Conservation (phyloP, 192 early-diverging fungal genomes). For the Backusella luteola region DNA sequence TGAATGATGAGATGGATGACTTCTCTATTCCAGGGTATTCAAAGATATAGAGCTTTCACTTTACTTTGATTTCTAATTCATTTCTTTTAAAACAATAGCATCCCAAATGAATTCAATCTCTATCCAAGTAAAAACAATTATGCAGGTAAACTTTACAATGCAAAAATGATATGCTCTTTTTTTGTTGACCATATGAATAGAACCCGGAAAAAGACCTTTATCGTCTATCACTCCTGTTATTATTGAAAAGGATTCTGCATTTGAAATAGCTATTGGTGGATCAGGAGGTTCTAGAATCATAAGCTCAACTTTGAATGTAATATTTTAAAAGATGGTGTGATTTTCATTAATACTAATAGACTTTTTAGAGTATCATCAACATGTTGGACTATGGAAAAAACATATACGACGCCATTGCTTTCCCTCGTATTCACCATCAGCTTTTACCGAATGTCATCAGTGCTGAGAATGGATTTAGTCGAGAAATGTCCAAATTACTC, state of each 20-base stretch:
- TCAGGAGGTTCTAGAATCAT: slow-evolving; percentile 88
- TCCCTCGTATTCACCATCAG: slow-evolving; percentile 87
- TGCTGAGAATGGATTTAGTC: slow-evolving; percentile 46
- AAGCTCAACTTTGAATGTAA: slow-evolving; percentile 67
- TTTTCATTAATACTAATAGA: not conserved
- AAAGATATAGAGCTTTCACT: not conserved
- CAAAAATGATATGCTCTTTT: not conserved
- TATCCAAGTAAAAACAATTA: slow-evolving; percentile 85
- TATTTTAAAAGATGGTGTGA: not conserved
- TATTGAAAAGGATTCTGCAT: slow-evolving; percentile 56
- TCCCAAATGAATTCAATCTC: slow-evolving; percentile 76
- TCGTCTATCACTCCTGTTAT: slow-evolving; percentile 67
- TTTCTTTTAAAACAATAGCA: not conserved
- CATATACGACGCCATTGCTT: slow-evolving; percentile 66
- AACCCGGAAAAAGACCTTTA: slow-evolving; percentile 84
- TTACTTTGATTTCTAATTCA: not conserved
- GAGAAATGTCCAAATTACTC: slow-evolving; percentile 27
- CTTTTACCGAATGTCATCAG: slow-evolving; percentile 72
- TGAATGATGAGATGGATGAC: slow-evolving; percentile 97
- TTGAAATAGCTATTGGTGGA: slow-evolving; percentile 78
- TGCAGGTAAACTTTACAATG: slow-evolving; percentile 24
- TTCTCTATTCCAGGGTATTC: slow-evolving; percentile 69
- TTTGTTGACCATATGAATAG: slow-evolving; percentile 25
- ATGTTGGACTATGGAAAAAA: slow-evolving; percentile 70
- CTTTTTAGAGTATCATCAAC: slow-evolving; percentile 64